Evolutionary conservation across 1,284 basidiomycete genomes (phyloP).

Genomic region (Gomphus sp.): DNA sequence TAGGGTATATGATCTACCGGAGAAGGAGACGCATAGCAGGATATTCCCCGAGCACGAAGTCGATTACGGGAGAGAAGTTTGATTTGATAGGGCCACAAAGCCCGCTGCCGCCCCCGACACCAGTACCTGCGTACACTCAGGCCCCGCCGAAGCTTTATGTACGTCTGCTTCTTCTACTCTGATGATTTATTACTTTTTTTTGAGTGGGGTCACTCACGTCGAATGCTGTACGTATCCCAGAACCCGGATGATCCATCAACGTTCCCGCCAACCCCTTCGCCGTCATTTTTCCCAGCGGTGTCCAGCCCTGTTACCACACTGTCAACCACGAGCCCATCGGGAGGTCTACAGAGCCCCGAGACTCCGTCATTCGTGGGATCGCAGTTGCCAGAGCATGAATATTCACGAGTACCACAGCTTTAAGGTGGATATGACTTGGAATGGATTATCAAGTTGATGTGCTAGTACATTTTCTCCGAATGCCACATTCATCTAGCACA

Average conservation of each 20-base stretch:
- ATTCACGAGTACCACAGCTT: too few species aligned
- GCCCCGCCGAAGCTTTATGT: neutral
- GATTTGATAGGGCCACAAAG: neutral
- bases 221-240: neutral
- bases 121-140: neutral
- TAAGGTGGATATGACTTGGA: too few species aligned
- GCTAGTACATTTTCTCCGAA: too few species aligned
- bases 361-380: too few species aligned
- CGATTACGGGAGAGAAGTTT: neutral
- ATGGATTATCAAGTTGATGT: too few species aligned
- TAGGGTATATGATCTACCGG: neutral
- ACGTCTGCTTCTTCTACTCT: neutral
- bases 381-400: too few species aligned
- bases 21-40: neutral
- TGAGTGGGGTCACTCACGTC: neutral
- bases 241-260: conserved; percentile 2
- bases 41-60: neutral
- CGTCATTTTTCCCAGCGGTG: neutral
- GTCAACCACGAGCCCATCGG: neutral
- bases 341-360: neutral
- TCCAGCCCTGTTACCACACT: neutral
- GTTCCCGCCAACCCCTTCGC: neutral
- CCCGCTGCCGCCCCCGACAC: neutral
- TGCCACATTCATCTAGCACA: too few species aligned
- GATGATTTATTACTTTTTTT: neutral